Conservation (phyloP, 352 stramenopile genomes). For the Pythium vanterpoolii region DNA sequence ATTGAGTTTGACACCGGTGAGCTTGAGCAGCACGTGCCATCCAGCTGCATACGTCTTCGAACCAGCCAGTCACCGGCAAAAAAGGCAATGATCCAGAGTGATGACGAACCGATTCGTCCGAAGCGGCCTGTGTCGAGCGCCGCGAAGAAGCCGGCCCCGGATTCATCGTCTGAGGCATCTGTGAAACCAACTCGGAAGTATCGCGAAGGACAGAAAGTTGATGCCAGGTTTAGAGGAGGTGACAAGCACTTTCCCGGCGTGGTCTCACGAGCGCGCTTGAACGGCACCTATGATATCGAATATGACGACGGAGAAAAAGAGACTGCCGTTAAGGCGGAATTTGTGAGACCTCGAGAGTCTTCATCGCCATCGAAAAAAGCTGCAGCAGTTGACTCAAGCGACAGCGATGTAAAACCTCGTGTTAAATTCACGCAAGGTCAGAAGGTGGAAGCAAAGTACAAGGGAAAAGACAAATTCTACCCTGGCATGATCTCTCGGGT, state of each 20-base stretch:
- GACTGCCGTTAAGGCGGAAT: constrained; percentile 23
- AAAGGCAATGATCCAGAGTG: constrained; percentile 34
- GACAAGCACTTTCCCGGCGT: constrained; percentile 68
- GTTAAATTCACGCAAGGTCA: constrained; percentile 16
- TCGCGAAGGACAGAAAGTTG: constrained; percentile 24
- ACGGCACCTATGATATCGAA: constrained; percentile 71
- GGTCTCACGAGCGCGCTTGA: constrained; percentile 47
- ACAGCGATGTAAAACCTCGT: constrained; percentile 8
- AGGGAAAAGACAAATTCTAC: constrained; percentile 58
- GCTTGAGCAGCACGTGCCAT: constrained; percentile 39
- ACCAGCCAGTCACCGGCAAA: constrained; percentile 28
- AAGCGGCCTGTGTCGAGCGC: constrained; percentile 31
- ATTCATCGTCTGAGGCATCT: constrained; percentile 42
- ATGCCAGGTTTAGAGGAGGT: constrained; percentile 47
- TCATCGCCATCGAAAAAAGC: constrained; percentile 28
- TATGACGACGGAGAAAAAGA: constrained; percentile 62
- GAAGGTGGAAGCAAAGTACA: constrained; percentile 61
- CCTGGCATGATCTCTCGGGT: constrained; percentile 44
- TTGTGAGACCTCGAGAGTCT: constrained; percentile 26
- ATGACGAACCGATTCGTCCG: constrained; percentile 42
- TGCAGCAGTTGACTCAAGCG: constrained; percentile 6
- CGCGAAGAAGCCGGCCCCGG: constrained; percentile 25
- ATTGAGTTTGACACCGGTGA: constrained; percentile 66
- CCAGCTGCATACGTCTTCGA: constrained; percentile 31
- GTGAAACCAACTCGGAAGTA: constrained; percentile 12